phyloP scores from a whole-genome alignment of 345 rosid genomes.

The Brassica nigra region DNA sequence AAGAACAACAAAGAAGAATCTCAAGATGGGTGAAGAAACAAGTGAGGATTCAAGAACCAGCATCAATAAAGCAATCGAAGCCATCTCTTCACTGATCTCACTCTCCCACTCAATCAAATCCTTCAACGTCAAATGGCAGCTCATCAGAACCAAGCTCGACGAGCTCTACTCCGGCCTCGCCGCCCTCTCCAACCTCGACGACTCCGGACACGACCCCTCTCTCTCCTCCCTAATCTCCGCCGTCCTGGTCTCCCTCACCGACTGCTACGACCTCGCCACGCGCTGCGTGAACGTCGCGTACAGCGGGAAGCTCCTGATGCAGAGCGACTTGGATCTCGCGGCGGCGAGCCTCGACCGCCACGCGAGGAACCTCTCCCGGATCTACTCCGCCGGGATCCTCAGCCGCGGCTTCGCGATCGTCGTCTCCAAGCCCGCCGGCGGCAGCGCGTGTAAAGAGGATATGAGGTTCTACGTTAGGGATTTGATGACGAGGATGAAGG shows the following conservation, averaged over 20 bases:
- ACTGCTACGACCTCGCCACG: conserved; percentile 66
- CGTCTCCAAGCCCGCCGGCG: conserved; percentile 72
- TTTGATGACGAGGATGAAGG: conserved; percentile 87
- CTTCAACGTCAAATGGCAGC: conserved; percentile 80
- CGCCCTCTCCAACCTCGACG: conserved; percentile 57
- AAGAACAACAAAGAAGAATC: conserved; percentile 27
- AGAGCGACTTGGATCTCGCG: conserved; percentile 80
- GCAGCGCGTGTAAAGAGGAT: conserved; percentile 70
- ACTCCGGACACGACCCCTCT: conserved; percentile 41
- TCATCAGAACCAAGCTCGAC: conserved; percentile 67
- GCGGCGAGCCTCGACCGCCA: conserved; percentile 58
- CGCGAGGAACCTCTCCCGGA: conserved; percentile 55
- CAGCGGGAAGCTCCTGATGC: conserved; percentile 96
- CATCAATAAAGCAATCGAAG: conserved; percentile 54
- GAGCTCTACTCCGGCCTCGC: conserved; percentile 65
- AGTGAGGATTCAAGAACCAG: conserved; percentile 37
- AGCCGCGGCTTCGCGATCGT: conserved; percentile 74
- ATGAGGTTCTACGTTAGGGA: conserved; percentile 80
- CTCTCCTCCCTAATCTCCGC: conserved; percentile 53
- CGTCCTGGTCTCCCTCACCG: conserved; percentile 46
- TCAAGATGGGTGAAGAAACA: conserved; percentile 37
- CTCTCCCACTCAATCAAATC: conserved; percentile 67
- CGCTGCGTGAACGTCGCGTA: conserved; percentile 70
- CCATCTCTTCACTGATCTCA: conserved; percentile 61
- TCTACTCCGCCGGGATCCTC: conserved; percentile 64